phyloP scores from a whole-genome alignment of 768 basidiomycete genomes.

The Pleurotus djamor region DNA sequence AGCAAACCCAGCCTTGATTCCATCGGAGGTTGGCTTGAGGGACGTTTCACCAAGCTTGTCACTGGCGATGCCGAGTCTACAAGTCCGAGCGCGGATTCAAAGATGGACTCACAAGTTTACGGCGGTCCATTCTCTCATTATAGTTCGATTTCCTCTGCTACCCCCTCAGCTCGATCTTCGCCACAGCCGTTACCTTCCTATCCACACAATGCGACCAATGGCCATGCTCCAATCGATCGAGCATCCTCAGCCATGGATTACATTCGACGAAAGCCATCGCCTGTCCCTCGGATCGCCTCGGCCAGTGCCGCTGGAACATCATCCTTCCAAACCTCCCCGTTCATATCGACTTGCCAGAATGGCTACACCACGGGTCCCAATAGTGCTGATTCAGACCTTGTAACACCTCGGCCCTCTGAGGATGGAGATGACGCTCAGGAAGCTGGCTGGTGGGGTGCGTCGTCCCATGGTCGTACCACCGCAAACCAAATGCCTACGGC shows the following conservation, averaged over 20 bases:
- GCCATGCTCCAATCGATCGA: conserved; percentile 59
- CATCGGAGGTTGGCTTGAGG: conserved; percentile 90
- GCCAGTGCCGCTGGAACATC: conserved; percentile 51
- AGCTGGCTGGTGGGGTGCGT: conserved; percentile 66
- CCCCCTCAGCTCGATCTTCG: conserved; percentile 73
- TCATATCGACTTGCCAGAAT: conserved; percentile 22
- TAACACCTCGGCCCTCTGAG: conserved; percentile 29
- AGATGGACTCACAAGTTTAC: conserved; percentile 39
- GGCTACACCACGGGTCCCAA: conserved; percentile 28
- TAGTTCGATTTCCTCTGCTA: conserved; percentile 84
- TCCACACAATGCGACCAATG: conserved; percentile 28
- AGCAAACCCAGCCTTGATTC: conserved; percentile 90
- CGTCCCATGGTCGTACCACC: conserved; percentile 27
- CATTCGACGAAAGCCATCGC: conserved; percentile 51
- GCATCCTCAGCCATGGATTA: conserved; percentile 81
- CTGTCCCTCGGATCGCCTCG: conserved; percentile 52
- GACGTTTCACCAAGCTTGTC: conserved; percentile 90
- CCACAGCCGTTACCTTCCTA: conserved; percentile 71
- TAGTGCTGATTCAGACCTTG: conserved; percentile 27
- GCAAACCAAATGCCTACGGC: conserved; percentile 63
- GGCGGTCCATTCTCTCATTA: conserved; percentile 89
- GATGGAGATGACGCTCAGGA: conserved; percentile 36
- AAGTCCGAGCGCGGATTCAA: conserved; percentile 34
- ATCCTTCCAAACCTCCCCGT: conserved; percentile 41
- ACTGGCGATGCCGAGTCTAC: conserved; percentile 80